Base-by-base conservation (phyloP, 441 rosid genomes). In the Breynia disticha region DNA sequence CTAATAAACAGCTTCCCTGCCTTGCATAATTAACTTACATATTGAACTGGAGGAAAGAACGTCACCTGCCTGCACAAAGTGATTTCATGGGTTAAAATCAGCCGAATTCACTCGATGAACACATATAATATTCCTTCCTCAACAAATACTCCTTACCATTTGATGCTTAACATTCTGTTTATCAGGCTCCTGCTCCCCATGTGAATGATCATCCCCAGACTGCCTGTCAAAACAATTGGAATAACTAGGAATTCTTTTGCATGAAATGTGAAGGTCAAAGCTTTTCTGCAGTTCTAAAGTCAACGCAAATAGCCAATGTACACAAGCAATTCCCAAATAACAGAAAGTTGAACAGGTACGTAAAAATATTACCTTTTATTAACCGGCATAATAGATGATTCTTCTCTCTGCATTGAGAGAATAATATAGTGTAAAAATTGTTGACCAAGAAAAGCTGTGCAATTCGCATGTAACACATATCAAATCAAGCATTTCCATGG, bases 61-160 rank as follows among this genome's bases (percentile, higher is more conserved):
- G 73, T 70, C 84, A 64, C 73, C 76, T 54, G 60, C 71, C 97
- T 89, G 86, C 81, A 73, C 42, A 60, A 63, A 37, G 46, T 46
- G 74, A 69, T 32, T 18, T 60, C 52, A 54, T 16, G 16, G 21
- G 58, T 70, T 22, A 71, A 59, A 69, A 63, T 62, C 37, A 46
- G 62, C 35, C 35, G 5, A 28, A 28, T 28, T 28, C 35, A 28
- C 46, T 51, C 43, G 17, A 52, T 37, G 43, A 17, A 37, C 67
- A 46, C 16, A 62, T 62, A 63, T 19, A 61, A 57, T 63, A 17
- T 21, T 52, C 46, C 49, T 48, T 32, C 51, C 24, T 54, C 17
- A 14, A 71, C 79, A 55, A 70, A 88, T 82, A 72, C 60, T 76
- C 58, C 56, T 68, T 48, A 67, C 65, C 55, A 37, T 68, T 39